Evolutionary conservation across 352 stramenopile genomes (phyloP).

Genomic region (Pythium volutum): DNA sequence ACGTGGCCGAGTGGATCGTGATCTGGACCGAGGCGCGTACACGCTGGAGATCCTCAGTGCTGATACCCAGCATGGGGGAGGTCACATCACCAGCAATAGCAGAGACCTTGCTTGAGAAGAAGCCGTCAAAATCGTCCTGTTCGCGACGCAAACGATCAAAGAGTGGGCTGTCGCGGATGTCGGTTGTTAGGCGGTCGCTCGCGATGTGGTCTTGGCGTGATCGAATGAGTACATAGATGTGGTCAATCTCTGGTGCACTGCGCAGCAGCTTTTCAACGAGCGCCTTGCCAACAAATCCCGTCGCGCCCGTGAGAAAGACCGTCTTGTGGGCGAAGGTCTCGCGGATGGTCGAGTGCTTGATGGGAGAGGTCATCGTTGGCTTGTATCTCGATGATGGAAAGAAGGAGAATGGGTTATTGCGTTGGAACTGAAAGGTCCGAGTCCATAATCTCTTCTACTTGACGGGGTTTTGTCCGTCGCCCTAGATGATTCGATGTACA

Average conservation of each 20-base stretch:
- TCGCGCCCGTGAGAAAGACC: constrained; percentile 76
- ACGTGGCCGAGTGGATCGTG: constrained; percentile 76
- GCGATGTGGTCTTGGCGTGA: not conserved
- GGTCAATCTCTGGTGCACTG: constrained; percentile 38
- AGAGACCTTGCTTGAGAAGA: constrained; percentile 50
- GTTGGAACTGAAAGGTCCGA: too few species aligned
- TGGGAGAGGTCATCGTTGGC: not conserved
- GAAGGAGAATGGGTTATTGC: too few species aligned
- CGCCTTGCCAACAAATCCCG: constrained; percentile 81
- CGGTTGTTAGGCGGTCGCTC: not conserved
- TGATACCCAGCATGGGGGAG: constrained; percentile 49
- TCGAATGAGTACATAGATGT: constrained; percentile 3
- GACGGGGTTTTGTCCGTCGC: too few species aligned
- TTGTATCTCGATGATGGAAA: not conserved
- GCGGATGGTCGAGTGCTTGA: not conserved
- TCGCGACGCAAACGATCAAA: not conserved
- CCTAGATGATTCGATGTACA: too few species aligned
- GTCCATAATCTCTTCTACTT: too few species aligned
- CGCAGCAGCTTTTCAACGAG: constrained; percentile 72
- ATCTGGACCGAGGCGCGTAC: constrained; percentile 49
- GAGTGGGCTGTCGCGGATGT: not conserved
- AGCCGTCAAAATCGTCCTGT: not conserved
- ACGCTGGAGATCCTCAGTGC: constrained; percentile 33
- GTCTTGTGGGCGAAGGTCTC: constrained; percentile 25
- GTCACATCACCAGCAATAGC: constrained; percentile 69